Percentiles rank a stretch among this genome's conserved stretches.
phyloP scores from a whole-genome alignment of 208 protist species.

The Acanthamoeba triangularis region DNA sequence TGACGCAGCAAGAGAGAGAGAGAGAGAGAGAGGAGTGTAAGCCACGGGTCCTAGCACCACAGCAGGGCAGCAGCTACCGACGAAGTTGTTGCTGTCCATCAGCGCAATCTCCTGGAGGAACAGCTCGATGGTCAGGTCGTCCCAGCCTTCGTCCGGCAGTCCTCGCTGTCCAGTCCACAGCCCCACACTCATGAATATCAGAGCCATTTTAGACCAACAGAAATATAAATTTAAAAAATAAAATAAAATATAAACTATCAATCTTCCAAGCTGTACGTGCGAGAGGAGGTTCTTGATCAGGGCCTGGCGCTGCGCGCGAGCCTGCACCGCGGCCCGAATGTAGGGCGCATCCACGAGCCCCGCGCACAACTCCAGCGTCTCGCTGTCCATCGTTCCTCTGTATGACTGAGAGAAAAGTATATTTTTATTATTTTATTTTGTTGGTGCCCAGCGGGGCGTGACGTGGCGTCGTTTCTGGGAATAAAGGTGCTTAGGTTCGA shows the following conservation, averaged over 20 bases:
- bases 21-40: slow-evolving; percentile 9
- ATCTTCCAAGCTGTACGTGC: slow-evolving; percentile 32
- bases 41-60: not conserved
- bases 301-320: slow-evolving; percentile 33
- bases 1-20: not conserved
- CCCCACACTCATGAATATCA: too few species aligned
- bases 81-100: slow-evolving; percentile 97
- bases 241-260: not conserved
- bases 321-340: not conserved
- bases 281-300: slow-evolving; percentile 77
- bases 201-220: too few species aligned
- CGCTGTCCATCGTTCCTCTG: slow-evolving; percentile 9
- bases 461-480: not conserved
- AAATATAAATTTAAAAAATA: slow-evolving; percentile 28
- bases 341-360: slow-evolving; percentile 75
- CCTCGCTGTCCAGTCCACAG: slow-evolving; percentile 90
- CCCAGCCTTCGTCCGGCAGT: slow-evolving; percentile 94
- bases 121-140: slow-evolving; percentile 93
- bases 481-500: not conserved
- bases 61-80: slow-evolving; percentile 54
- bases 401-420: not conserved
- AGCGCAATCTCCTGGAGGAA: slow-evolving; percentile 95
- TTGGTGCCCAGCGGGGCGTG: not conserved
- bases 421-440: too few species aligned
- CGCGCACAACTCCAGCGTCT: not conserved